Conservation (phyloP, 306 rosid genomes). For the Rosa chinensis region DNA sequence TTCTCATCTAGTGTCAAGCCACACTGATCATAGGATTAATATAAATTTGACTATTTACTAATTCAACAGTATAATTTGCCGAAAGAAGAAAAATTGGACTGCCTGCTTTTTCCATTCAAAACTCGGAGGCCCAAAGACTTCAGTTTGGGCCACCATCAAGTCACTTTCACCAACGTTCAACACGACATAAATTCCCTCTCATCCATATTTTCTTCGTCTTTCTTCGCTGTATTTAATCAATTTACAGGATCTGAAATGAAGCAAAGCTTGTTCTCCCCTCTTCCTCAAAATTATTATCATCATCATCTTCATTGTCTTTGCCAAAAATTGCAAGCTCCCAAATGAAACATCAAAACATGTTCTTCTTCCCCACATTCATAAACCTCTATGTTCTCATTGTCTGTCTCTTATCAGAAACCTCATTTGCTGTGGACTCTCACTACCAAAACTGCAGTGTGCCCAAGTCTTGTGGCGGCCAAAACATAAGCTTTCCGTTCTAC, state of each 20-base stretch:
- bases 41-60: too few relatives aligned
- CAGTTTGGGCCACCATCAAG: not conserved
- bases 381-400: not conserved
- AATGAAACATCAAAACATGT: too few relatives aligned
- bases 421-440: slow-evolving; percentile 10
- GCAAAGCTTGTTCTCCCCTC: not conserved
- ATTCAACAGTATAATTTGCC: too few relatives aligned
- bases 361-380: not conserved
- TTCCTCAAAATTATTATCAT: too few relatives aligned
- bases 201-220: not conserved
- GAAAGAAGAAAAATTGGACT: not conserved
- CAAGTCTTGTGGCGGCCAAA: slow-evolving; percentile 34
- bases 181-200: not conserved
- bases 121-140: not conserved
- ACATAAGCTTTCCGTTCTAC: slow-evolving; percentile 52
- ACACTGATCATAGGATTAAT: too few relatives aligned
- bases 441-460: slow-evolving; percentile 37
- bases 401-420: slow-evolving; percentile 1
- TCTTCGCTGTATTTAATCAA: not conserved
- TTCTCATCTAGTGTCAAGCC: too few relatives aligned
- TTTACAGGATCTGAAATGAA: not conserved
- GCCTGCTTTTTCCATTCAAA: not conserved
- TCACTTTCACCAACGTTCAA: not conserved
- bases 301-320: too few relatives aligned
- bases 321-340: too few relatives aligned